phyloP scores from a whole-genome alignment of 1,284 basidiomycete species.

The Apiotrichum porosum region DNA sequence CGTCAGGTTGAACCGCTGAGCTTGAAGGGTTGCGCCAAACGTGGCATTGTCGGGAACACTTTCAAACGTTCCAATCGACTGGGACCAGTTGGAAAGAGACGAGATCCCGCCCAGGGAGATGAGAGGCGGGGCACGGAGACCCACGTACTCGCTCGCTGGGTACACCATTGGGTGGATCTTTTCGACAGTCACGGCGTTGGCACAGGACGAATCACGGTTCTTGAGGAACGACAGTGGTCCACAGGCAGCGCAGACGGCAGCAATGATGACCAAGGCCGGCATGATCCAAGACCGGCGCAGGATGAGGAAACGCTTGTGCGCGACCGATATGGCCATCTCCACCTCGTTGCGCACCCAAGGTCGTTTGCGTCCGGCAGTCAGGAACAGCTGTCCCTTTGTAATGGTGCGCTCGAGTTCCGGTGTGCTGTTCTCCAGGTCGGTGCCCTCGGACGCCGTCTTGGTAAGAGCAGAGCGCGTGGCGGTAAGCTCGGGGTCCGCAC shows the following conservation, averaged over 20 bases:
- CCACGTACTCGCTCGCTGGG: slow-evolving; percentile 32
- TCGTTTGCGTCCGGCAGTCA: neutral
- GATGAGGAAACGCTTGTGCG: slow-evolving; percentile 65
- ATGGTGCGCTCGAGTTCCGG: neutral
- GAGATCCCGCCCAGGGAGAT: slow-evolving; percentile 29
- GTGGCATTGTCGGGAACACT: slow-evolving; percentile 22
- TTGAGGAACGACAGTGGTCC: slow-evolving; percentile 63
- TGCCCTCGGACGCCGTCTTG: neutral
- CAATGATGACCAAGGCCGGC: slow-evolving; percentile 57
- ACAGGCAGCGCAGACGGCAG: slow-evolving; percentile 61
- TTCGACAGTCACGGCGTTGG: slow-evolving; percentile 7
- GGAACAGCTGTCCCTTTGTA: neutral
- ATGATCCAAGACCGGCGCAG: slow-evolving; percentile 64
- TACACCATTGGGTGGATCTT: slow-evolving; percentile 18
- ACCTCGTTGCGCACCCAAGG: slow-evolving; percentile 2
- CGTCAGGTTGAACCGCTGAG: slow-evolving; percentile 54
- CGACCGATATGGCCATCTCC: slow-evolving; percentile 55
- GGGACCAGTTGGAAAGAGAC: slow-evolving; percentile 6
- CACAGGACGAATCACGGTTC: slow-evolving; percentile 55
- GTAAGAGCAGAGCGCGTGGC: neutral
- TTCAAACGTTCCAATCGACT: neutral
- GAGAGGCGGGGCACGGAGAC: slow-evolving; percentile 58
- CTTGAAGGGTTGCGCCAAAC: slow-evolving; percentile 55
- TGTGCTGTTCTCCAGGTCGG: neutral
- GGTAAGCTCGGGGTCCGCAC: neutral